A percentile compares a stretch with the other conserved stretches of the same genome.
Evolutionary conservation across 164 flowering plant genomes (phyloP).

Genomic region (Buxus sempervirens): DNA sequence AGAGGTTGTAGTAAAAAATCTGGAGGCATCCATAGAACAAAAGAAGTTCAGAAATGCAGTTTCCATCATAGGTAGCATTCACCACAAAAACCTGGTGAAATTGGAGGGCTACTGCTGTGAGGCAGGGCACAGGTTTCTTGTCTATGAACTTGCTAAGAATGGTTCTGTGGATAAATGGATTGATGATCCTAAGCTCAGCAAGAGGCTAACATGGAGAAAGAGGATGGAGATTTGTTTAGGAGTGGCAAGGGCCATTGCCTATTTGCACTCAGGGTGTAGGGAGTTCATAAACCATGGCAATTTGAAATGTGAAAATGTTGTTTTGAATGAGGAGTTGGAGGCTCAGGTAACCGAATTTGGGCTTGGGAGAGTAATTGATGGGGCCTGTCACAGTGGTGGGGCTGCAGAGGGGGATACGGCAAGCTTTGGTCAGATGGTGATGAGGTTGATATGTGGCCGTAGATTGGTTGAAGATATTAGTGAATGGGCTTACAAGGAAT

Average conservation of each 20-base stretch:
- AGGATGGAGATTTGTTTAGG: conserved; percentile 47
- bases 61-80: conserved; percentile 48
- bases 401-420: conserved; percentile 48
- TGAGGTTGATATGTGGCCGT: conserved; percentile 40
- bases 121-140: conserved; percentile 37
- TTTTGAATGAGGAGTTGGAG: conserved; percentile 50
- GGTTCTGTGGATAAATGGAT: conserved; percentile 46
- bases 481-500: conserved; percentile 45
- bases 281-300: conserved; percentile 67
- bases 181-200: conserved; percentile 36
- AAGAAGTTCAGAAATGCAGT: conserved; percentile 42
- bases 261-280: conserved; percentile 65
- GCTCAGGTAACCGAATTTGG: conserved; percentile 65
- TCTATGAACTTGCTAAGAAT: conserved; percentile 59
- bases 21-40: conserved; percentile 35
- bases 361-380: conserved; percentile 17
- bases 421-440: conserved; percentile 54
- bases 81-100: conserved; percentile 58
- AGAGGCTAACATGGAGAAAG: conserved; percentile 52
- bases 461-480: conserved; percentile 17
- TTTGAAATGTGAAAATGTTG: conserved; percentile 55
- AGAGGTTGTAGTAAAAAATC: conserved; percentile 42
- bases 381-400: conserved; percentile 5
- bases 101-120: conserved; percentile 74
- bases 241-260: conserved; percentile 59